Evolutionary conservation across 1,139 yeast species (phyloP).

Genomic region (Hansenula lynferdii): DNA sequence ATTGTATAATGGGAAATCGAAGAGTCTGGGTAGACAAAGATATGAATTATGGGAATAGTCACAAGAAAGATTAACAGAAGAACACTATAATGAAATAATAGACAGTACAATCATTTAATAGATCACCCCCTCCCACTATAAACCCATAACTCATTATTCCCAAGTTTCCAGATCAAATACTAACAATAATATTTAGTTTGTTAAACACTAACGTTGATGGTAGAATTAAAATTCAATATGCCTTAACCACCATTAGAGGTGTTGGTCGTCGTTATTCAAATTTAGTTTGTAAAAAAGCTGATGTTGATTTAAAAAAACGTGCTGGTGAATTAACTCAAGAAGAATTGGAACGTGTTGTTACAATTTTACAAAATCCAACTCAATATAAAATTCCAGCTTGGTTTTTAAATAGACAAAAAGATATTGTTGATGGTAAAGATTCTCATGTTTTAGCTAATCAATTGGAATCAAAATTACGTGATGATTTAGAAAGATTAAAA

Average conservation of each 20-base stretch:
- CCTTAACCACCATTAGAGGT: conserved; percentile 99
- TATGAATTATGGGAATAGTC: too few species aligned
- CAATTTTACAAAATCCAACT: conserved; percentile 99
- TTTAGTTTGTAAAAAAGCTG: conserved; percentile 99
- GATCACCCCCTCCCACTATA: not conserved
- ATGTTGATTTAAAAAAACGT: conserved; percentile 96
- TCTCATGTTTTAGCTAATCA: conserved; percentile 98
- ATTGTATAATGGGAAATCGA: too few species aligned
- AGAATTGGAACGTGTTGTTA: conserved; percentile 99
- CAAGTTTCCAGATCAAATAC: conserved; percentile 16
- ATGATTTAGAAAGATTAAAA: conserved; percentile 99
- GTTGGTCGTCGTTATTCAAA: conserved; percentile 99
- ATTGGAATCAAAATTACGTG: conserved; percentile 99
- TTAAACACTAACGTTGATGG: conserved; percentile 99
- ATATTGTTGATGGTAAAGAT: conserved; percentile 98
- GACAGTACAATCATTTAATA: too few species aligned
- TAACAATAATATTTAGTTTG: conserved; percentile 54
- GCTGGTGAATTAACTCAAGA: conserved; percentile 99
- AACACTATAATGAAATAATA: too few species aligned
- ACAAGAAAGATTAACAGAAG: too few species aligned
- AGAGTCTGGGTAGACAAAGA: too few species aligned
- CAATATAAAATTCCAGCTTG: conserved; percentile 99
- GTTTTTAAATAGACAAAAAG: conserved; percentile 99
- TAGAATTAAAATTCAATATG: conserved; percentile 99
- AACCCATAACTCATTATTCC: not conserved